These are phyloP conservation scores for Ochetophila trinervis DNA, from an alignment of 306 rosid genomes.

Conservation along the genomic window DNA sequence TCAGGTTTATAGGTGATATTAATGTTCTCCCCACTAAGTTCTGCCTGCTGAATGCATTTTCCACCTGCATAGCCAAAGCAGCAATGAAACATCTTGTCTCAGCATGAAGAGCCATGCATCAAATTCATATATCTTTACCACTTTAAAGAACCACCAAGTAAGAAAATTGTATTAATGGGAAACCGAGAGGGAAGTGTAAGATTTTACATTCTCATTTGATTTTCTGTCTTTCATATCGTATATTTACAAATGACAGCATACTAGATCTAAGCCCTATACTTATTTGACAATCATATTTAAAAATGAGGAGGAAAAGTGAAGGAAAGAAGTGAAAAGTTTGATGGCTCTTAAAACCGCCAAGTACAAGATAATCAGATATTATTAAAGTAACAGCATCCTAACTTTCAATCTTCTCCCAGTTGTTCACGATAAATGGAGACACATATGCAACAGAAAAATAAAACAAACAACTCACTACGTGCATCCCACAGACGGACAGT, in stretches of 20 bases:
- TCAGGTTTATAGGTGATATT: constrained; percentile 97
- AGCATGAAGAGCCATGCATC: neutral
- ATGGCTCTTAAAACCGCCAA: no score
- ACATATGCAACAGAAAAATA: neutral
- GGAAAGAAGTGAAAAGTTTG: no score
- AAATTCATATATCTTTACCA: neutral
- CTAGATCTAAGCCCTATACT: no score
- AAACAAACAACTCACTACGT: constrained; percentile 61
- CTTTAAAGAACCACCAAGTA: constrained; percentile 1
- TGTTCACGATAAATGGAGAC: neutral
- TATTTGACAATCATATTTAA: no score
- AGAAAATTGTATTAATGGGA: neutral
- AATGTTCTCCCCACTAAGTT: constrained; percentile 92
- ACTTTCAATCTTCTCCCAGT: neutral
- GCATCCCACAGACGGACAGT: constrained; percentile 97
- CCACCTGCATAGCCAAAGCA: constrained; percentile 53
- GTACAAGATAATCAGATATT: no score
- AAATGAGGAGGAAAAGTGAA: no score
- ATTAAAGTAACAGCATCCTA: neutral
- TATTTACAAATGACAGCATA: no score
- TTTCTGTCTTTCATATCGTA: no score
- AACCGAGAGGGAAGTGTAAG: no score
- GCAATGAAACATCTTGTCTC: constrained; percentile 11
- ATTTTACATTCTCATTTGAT: no score
- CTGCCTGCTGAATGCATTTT: constrained; percentile 85